Evolutionary conservation across 495 filamentous ascomycete species (phyloP), one percentile per base, ranked within the genome.

Genomic region (Viridothelium virens): DNA sequence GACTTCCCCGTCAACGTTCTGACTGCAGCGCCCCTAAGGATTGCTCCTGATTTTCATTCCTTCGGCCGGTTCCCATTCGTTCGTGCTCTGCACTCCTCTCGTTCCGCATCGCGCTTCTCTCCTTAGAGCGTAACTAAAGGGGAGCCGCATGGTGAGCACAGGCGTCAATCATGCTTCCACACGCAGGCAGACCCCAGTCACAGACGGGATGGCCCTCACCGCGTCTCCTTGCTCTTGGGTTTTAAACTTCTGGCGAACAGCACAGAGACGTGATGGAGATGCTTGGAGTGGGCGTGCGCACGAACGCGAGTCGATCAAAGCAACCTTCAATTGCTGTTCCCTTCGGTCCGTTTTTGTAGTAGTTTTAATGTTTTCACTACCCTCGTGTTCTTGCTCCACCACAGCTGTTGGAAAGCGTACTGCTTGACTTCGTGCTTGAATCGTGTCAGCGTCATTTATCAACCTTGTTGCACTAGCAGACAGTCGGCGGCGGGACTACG

Each of bases 1-100:
- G 53, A 34, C 25, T 59, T 59, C 53, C 53, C 53, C 53, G 53
- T 59, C 53, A 59, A 59, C 53, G 53, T 18, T 59, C 53, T 59
- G 18, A 59, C 31, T 59, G 53, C 53, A 59, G 33, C 36, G 6
- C 7, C 36, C 53, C 53, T 25, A 25, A 25, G 25, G 25, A 25
- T 25, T 25, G 25, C 41, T 59, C 53, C 53, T 59, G 53, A 59
- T 59, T 59, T 59, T 59, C 53, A 33, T 34, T 59, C 53, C 53
- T 18, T 59, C 53, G 36, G 31, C 53, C 31, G 11, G 18, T 59
- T 33, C 53, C 31, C 53, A 59, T 59, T 59, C 53, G 53, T 18
- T 31, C 14, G 6, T 14, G 3, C 14, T 5, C 53, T 59, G 31
- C 31, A 14, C 53, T 59, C 25, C 53, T 33, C 53, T 10, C 53